phyloP scores from a whole-genome alignment of 371 early-diverging fungal genomes.

The Lichtheimia corymbifera region DNA sequence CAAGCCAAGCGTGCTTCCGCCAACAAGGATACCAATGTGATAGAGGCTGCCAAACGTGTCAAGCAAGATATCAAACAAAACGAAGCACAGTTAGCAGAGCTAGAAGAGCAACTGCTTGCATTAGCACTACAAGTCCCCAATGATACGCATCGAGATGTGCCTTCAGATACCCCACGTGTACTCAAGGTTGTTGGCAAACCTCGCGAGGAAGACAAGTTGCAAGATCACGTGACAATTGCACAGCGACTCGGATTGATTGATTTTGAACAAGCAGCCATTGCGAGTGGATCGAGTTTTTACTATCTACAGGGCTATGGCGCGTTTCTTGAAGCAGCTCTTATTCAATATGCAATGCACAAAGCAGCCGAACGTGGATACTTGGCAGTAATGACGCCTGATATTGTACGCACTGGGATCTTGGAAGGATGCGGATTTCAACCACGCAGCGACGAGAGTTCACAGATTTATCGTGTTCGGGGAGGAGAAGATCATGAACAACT shows the following conservation, averaged over 20 bases:
- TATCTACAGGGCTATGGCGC: constrained; percentile 85
- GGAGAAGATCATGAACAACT: constrained; percentile 33
- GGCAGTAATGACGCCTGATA: constrained; percentile 86
- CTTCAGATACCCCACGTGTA: constrained; percentile 50
- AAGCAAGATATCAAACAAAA: constrained; percentile 31
- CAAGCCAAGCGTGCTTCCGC: neutral
- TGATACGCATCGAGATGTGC: constrained; percentile 64
- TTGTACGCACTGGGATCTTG: constrained; percentile 78
- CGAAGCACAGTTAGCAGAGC: constrained; percentile 31
- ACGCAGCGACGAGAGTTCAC: constrained; percentile 73
- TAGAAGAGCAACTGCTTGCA: constrained; percentile 49
- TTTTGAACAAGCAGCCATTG: constrained; percentile 80
- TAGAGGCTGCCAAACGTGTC: constrained; percentile 16
- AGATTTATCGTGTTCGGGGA: constrained; percentile 77
- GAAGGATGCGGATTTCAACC: constrained; percentile 93
- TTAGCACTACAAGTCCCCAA: constrained; percentile 74
- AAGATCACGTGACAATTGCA: constrained; percentile 73
- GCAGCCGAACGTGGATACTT: constrained; percentile 73
- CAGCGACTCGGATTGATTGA: constrained; percentile 71
- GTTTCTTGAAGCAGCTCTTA: constrained; percentile 83
- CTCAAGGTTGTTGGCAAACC: constrained; percentile 50
- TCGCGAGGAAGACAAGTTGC: constrained; percentile 29
- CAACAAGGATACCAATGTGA: constrained; percentile 5
- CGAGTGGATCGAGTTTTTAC: constrained; percentile 85
- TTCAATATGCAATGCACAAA: constrained; percentile 81